Evolutionary conservation across 371 early-diverging fungal species (phyloP).

Genomic region (Rhizopus stolonifer): DNA sequence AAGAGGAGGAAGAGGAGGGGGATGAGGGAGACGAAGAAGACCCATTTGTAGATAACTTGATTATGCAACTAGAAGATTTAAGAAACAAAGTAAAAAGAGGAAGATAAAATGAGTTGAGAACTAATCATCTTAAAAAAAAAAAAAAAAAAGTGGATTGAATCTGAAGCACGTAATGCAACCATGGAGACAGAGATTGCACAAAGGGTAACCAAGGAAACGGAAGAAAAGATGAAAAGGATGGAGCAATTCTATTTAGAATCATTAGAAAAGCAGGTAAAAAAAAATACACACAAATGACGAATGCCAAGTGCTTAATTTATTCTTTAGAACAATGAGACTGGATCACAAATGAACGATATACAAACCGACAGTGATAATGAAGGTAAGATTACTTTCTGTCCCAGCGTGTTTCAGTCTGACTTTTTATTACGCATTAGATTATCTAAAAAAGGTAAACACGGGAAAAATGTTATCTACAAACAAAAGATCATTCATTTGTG

Average conservation of each 20-base stretch:
- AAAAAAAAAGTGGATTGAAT: slow-evolving; percentile 60
- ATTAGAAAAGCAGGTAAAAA: slow-evolving; percentile 35
- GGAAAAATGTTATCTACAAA: too few species aligned
- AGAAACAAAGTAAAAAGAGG: slow-evolving; percentile 39
- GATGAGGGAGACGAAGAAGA: slow-evolving; percentile 39
- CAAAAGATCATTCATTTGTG: too few species aligned
- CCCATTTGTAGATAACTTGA: slow-evolving; percentile 40
- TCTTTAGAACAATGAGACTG: slow-evolving; percentile 10
- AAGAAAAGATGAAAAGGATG: slow-evolving; percentile 40
- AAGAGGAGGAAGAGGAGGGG: slow-evolving; percentile 16
- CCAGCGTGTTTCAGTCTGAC: too few species aligned
- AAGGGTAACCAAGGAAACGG: slow-evolving; percentile 49
- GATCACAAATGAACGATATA: not conserved
- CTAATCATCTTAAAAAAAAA: too few species aligned
- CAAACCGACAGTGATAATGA: not conserved
- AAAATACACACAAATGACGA: slow-evolving; percentile 4
- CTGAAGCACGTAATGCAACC: slow-evolving; percentile 53
- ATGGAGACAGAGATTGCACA: slow-evolving; percentile 59
- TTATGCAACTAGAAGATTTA: slow-evolving; percentile 45
- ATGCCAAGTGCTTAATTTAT: not conserved
- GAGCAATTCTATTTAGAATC: slow-evolving; percentile 41
- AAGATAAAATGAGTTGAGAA: too few species aligned
- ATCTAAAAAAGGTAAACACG: not conserved
- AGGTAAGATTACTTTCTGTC: not conserved
- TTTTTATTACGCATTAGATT: not conserved